Evolutionary conservation across 2,329 filamentous ascomycete genomes (phyloP), one percentile per base, ranked within the genome.

Genomic region (Fusarium denticulatum): DNA sequence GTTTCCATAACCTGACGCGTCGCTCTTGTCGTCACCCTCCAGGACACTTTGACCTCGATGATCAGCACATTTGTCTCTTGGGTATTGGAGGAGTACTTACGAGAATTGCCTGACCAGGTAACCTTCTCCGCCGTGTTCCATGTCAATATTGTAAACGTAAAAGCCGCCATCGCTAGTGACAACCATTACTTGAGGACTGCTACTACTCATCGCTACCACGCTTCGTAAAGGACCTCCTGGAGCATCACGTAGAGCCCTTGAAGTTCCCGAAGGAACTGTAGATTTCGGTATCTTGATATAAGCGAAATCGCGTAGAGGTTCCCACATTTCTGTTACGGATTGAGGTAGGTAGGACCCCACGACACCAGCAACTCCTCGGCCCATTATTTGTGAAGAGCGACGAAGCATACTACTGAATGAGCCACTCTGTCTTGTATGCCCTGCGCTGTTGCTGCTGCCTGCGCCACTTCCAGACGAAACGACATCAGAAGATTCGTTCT

Each of bases 311-410:
- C 96, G 90, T 67, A 93, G 86, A 1, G 96, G 96, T 79, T 99
- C 96, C 95, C 95, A 98, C 88, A 98, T 98, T 83, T 98, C 96
- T 3, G 96, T 96, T 9, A 99, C 95, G 4, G 95, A 96, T 78
- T 93, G 93, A 0, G 96, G 96, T 5, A 99, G 86, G 80, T 99
- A 99, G 1, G 94, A 95, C 9, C 95, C 95, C 37, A 98, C 92
- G 13, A 94, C 94, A 10, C 94, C 94, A 24, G 94, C 96, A 67
- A 99, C 92, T 30, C 93, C 93, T 71, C 93, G 95, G 43, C 95
- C 93, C 82, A 98, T 96, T 64, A 96, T 94, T 80, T 98, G 95
- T 9, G 96, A 98, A 9, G 96, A 98, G 32, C 96, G 91, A n/a
- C 96, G 91, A 37, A 99, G 88, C 83, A 99, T 93, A 76, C 92